A percentile compares a stretch with the other conserved stretches of the same genome.
phyloP scores from a whole-genome alignment of 2,329 filamentous ascomycete species.

The Knufia fluminis region DNA sequence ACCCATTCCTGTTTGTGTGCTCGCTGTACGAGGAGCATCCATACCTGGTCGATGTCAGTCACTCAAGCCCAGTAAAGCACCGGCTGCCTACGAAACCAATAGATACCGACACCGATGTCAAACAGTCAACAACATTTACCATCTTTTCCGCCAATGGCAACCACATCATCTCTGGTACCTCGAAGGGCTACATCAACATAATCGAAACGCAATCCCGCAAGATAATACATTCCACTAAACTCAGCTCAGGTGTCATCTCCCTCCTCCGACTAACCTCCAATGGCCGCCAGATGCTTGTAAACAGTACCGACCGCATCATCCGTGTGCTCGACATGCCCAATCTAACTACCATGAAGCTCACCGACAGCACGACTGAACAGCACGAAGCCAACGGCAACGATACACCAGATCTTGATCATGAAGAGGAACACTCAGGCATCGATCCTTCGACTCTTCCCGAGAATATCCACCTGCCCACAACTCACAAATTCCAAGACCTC shows the following conservation, averaged over 20 bases:
- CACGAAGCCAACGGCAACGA: background rate
- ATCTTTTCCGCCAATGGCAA: slow-evolving; percentile 79
- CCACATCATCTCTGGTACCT: slow-evolving; percentile 86
- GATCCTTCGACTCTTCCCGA: slow-evolving; percentile 51
- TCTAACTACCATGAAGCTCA: slow-evolving; percentile 35
- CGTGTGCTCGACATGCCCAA: slow-evolving; percentile 86
- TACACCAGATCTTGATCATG: slow-evolving; percentile 41
- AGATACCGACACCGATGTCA: slow-evolving; percentile 65
- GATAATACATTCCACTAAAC: slow-evolving; percentile 80
- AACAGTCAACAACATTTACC: slow-evolving; percentile 87
- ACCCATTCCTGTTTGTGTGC: slow-evolving; percentile 77
- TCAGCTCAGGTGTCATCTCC: slow-evolving; percentile 80
- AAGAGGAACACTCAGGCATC: slow-evolving; percentile 30
- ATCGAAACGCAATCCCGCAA: slow-evolving; percentile 73
- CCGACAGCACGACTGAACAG: slow-evolving; percentile 10
- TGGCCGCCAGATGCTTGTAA: slow-evolving; percentile 79
- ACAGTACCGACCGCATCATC: slow-evolving; percentile 90
- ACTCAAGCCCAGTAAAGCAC: slow-evolving; percentile 61
- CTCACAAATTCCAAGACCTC: slow-evolving; percentile 97
- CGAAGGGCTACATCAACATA: slow-evolving; percentile 92
- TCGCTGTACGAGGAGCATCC: slow-evolving; percentile 92
- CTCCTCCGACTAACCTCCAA: slow-evolving; percentile 76
- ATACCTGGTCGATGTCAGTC: slow-evolving; percentile 71
- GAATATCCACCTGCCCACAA: slow-evolving; percentile 78
- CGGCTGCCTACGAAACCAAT: slow-evolving; percentile 73